Percentiles rank a stretch among this genome's conserved stretches.
Conservation (phyloP, 495 filamentous ascomycete genomes). For the Chlorociboria aeruginascens region DNA sequence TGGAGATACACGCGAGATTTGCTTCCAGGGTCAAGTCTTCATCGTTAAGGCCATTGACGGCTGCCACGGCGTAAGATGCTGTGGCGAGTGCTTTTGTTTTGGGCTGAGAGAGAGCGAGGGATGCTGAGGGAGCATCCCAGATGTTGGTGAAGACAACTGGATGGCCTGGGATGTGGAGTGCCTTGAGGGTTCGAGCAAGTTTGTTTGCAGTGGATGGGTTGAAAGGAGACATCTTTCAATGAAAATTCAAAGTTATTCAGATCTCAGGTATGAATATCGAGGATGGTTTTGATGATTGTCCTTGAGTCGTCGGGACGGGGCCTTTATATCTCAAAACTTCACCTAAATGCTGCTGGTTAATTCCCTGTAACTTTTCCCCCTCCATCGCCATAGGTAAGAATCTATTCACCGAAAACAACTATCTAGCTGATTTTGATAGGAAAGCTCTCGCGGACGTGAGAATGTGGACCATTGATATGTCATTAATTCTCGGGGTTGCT, state of each 20-base stretch:
- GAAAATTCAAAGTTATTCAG: background rate
- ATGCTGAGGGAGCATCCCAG: constrained; percentile 29
- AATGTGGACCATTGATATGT: no score
- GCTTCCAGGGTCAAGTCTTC: constrained; percentile 26
- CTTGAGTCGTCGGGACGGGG: no score
- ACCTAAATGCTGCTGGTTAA: no score
- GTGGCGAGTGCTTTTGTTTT: constrained; percentile 36
- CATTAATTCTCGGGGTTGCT: no score
- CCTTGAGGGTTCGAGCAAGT: constrained; percentile 22
- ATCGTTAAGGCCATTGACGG: constrained; percentile 29
- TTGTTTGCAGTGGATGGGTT: background rate
- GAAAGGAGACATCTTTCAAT: background rate
- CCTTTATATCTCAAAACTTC: no score
- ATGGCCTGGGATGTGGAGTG: constrained; percentile 34
- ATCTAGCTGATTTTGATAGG: no score
- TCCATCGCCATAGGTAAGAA: no score
- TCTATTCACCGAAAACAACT: no score
- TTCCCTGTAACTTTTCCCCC: no score
- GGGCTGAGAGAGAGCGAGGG: constrained; percentile 33
- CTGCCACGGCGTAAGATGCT: constrained; percentile 38
- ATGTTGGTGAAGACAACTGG: constrained; percentile 42
- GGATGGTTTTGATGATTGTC: background rate
- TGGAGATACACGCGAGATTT: constrained; percentile 26
- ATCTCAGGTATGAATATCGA: background rate
- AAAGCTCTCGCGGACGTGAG: no score